Evolutionary conservation across 2,329 filamentous ascomycete species (phyloP).

Genomic region (Botryosphaeria dothidea): DNA sequence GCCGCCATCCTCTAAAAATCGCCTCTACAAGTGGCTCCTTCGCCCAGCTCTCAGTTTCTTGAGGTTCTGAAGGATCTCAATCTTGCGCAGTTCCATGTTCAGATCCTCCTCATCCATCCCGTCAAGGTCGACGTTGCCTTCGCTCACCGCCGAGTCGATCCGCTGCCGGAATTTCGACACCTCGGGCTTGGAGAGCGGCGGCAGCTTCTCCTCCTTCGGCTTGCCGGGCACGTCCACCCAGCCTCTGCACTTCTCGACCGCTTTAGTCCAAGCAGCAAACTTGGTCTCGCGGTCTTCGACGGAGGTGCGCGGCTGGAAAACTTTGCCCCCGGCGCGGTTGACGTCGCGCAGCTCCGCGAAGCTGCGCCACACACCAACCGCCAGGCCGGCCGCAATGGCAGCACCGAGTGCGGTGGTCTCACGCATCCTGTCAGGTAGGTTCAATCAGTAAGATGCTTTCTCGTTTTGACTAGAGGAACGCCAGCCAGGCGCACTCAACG

Average conservation of each 20-base stretch:
- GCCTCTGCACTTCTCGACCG: slow-evolving; percentile 71
- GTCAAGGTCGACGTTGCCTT: slow-evolving; percentile 2
- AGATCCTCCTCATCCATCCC: slow-evolving; percentile 15
- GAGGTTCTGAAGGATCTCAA: slow-evolving; percentile 15
- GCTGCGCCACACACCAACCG: slow-evolving; percentile 70
- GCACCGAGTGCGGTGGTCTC: slow-evolving; percentile 83
- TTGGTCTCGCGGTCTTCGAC: slow-evolving; percentile 55
- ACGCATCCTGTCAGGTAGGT: slow-evolving; percentile 62
- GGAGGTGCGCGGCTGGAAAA: slow-evolving; percentile 64
- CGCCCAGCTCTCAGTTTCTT: neutral
- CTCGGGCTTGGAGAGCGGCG: neutral
- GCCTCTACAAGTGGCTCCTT: neutral
- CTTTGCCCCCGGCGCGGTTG: slow-evolving; percentile 63
- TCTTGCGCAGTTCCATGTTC: slow-evolving; percentile 12
- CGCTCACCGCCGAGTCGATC: slow-evolving; percentile 3
- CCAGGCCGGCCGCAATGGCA: slow-evolving; percentile 78
- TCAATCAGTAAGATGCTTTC: neutral
- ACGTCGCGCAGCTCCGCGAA: slow-evolving; percentile 70
- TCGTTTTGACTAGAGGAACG: neutral
- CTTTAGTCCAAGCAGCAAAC: slow-evolving; percentile 69
- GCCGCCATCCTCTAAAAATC: neutral
- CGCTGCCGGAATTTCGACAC: neutral
- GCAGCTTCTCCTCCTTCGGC: neutral
- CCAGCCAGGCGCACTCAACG: neutral
- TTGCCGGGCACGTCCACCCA: slow-evolving; percentile 51